Evolutionary conservation across 352 stramenopile species (phyloP).

Genomic region (Phytophthora litchii): DNA sequence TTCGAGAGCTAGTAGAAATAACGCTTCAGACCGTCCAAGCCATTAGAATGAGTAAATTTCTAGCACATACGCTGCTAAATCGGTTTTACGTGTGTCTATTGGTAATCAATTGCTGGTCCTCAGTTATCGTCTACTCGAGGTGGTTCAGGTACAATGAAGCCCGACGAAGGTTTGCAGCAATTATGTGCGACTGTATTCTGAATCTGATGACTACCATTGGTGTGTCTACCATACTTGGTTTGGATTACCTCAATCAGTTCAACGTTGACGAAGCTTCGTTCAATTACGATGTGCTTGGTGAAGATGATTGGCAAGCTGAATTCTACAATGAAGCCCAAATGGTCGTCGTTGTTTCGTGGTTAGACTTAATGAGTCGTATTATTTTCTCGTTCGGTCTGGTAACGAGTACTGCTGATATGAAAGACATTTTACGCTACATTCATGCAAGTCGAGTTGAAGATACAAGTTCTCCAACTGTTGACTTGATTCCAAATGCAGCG

Average conservation of each 20-base stretch:
- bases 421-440: slow-evolving; percentile 1
- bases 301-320: slow-evolving; percentile 7
- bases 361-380: background rate
- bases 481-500: background rate
- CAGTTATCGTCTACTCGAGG: background rate
- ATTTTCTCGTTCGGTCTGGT: slow-evolving; percentile 1
- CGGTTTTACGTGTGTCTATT: background rate
- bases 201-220: slow-evolving; percentile 7
- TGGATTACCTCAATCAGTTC: slow-evolving; percentile 1
- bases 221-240: slow-evolving; percentile 2
- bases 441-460: background rate
- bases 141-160: slow-evolving; percentile 10
- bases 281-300: background rate
- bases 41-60: background rate
- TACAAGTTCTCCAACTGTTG: background rate
- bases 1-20: background rate
- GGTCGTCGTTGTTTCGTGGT: slow-evolving; percentile 3
- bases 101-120: slow-evolving; percentile 2
- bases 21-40: background rate
- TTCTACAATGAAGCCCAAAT: slow-evolving; percentile 5
- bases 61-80: background rate
- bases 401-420: slow-evolving; percentile 1
- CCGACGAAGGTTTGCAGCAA: slow-evolving; percentile 9
- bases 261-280: background rate
- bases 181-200: slow-evolving; percentile 6